Percentiles rank a stretch among this genome's conserved stretches.
phyloP scores from a whole-genome alignment of 768 basidiomycete species.

The Ramaria sp. region DNA sequence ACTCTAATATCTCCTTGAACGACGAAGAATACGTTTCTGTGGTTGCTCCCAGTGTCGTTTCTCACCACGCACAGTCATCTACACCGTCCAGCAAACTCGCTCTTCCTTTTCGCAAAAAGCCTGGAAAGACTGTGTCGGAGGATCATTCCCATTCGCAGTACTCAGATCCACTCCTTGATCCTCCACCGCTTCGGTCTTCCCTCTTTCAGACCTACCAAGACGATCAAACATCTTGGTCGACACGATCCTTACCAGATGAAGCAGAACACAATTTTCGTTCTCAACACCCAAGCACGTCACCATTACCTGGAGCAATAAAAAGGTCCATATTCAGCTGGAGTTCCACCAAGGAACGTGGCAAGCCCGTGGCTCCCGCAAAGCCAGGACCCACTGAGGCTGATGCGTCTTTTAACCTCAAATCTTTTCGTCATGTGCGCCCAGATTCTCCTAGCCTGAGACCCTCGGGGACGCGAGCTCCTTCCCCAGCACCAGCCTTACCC shows the following conservation, averaged over 20 bases:
- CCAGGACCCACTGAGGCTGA: constrained; percentile 14
- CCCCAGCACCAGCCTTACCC: neutral
- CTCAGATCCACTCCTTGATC: constrained; percentile 15
- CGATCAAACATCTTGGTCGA: constrained; percentile 38
- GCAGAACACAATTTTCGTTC: constrained; percentile 12
- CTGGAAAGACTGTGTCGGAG: neutral
- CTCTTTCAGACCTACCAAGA: constrained; percentile 53
- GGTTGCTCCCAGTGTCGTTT: neutral
- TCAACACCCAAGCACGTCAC: constrained; percentile 10
- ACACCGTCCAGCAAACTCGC: constrained; percentile 34
- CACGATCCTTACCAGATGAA: constrained; percentile 45
- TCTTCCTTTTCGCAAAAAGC: constrained; percentile 32
- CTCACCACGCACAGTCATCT: neutral
- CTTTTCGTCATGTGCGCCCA: constrained; percentile 58
- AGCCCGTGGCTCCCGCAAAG: constrained; percentile 25
- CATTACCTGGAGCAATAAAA: constrained; percentile 5
- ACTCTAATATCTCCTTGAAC: constrained; percentile 1
- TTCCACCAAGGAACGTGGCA: constrained; percentile 28
- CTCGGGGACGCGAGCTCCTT: neutral
- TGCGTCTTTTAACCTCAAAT: constrained; percentile 58
- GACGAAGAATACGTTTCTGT: constrained; percentile 5
- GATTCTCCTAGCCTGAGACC: constrained; percentile 23
- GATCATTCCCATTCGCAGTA: neutral
- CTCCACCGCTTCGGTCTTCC: constrained; percentile 53
- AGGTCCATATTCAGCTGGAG: constrained; percentile 30